Percentiles rank a stretch among this genome's conserved stretches.
These are phyloP conservation scores for Cercophora sp. DNA, from an alignment of 495 filamentous ascomycete species.

Conservation along the genomic window DNA sequence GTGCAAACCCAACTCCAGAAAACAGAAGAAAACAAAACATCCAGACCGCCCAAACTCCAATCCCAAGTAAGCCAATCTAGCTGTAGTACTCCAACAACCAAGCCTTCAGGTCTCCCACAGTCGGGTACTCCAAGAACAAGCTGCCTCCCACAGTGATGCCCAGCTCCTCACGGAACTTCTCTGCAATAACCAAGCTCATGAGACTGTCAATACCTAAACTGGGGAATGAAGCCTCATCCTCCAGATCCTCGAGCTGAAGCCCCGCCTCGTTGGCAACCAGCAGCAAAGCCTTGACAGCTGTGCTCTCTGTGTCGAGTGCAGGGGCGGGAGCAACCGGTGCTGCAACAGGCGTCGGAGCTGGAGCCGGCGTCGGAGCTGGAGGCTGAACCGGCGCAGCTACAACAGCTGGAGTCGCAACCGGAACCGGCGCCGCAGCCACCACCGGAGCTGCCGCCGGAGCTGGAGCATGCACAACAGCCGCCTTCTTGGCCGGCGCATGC, in stretches of 20 bases:
- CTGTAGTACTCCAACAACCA: slow-evolving; percentile 19
- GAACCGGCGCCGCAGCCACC: not conserved
- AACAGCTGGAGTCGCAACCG: not conserved
- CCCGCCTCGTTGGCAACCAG: slow-evolving; percentile 14
- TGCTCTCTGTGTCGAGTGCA: slow-evolving; percentile 20
- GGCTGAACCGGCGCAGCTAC: not conserved
- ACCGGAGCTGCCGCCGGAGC: not conserved
- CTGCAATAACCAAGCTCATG: slow-evolving; percentile 38
- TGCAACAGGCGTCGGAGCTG: not conserved
- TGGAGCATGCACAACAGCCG: not conserved
- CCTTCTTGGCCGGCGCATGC: not conserved
- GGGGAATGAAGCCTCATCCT: slow-evolving; percentile 29
- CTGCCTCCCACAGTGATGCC: slow-evolving; percentile 31
- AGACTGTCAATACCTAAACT: slow-evolving; percentile 50
- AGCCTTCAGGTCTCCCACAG: slow-evolving; percentile 32
- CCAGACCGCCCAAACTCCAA: not conserved
- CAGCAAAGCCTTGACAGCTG: slow-evolving; percentile 3
- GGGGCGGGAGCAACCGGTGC: not conserved
- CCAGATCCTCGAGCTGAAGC: slow-evolving; percentile 5
- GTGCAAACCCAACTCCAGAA: too few species aligned
- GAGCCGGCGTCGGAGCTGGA: not conserved
- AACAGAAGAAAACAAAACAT: too few species aligned
- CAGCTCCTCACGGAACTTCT: slow-evolving; percentile 42
- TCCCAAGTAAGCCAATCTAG: not conserved
- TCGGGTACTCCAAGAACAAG: slow-evolving; percentile 44